A percentile compares a stretch with the other conserved stretches of the same genome.
phyloP scores from a whole-genome alignment of 1,284 basidiomycete species.

The Irpex sp. region DNA sequence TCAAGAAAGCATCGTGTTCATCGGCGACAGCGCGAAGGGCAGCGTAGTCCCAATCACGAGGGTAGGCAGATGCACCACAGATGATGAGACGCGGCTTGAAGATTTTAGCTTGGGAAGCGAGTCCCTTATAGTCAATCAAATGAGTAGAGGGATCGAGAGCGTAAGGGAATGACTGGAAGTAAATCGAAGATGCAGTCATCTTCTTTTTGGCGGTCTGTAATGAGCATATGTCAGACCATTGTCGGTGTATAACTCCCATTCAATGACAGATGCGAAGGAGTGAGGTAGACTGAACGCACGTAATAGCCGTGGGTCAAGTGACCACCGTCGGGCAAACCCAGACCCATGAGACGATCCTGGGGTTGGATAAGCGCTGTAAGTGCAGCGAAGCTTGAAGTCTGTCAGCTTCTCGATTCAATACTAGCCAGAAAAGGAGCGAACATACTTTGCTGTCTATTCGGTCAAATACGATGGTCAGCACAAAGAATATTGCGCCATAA shows the following conservation, averaged over 20 bases:
- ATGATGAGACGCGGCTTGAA: slow-evolving; percentile 97
- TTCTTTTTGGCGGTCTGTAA: slow-evolving; percentile 95
- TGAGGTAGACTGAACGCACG: slow-evolving; percentile 37
- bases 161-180: slow-evolving; percentile 99
- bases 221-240: background rate
- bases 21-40: slow-evolving; percentile 82
- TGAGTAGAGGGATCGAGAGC: slow-evolving; percentile 83
- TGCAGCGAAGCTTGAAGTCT: slow-evolving; percentile 79
- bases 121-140: slow-evolving; percentile 86
- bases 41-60: slow-evolving; percentile 96
- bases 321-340: slow-evolving; percentile 97
- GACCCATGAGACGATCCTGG: slow-evolving; percentile 98
- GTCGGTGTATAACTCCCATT: background rate
- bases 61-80: slow-evolving; percentile 98
- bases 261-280: too few species aligned
- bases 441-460: slow-evolving; percentile 77
- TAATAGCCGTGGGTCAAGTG: slow-evolving; percentile 99
- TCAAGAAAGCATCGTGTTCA: slow-evolving; percentile 87
- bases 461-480: slow-evolving; percentile 1
- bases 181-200: slow-evolving; percentile 99
- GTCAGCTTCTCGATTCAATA: slow-evolving; percentile 4
- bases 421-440: background rate
- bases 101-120: slow-evolving; percentile 87
- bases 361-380: slow-evolving; percentile 97
- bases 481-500: background rate